Conservation (phyloP, 768 basidiomycete species). For the Sistotremastrum niveocremeum region DNA sequence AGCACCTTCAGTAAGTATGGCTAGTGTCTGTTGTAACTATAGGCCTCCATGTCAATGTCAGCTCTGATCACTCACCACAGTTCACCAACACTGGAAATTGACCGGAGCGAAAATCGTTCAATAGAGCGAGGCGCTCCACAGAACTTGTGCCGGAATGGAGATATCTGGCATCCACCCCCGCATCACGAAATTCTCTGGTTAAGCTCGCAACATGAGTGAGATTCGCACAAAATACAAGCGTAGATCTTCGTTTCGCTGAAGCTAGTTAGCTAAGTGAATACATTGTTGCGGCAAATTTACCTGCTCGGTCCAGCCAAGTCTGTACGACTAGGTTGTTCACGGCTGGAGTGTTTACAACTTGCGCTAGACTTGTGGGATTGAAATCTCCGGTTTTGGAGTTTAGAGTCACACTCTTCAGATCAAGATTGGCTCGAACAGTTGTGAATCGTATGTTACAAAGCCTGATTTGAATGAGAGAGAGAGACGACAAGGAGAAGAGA, state of each 20-base stretch:
- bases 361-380: conserved; percentile 60
- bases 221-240: conserved; percentile 85
- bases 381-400: conserved; percentile 70
- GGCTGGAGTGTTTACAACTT: conserved; percentile 66
- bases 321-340: conserved; percentile 69
- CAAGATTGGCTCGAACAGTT: conserved; percentile 58
- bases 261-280: neutral
- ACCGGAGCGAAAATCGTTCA: conserved; percentile 56
- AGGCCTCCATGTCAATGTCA: neutral
- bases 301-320: conserved; percentile 76
- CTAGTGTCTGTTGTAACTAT: conserved; percentile 19
- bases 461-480: conserved; percentile 26
- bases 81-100: conserved; percentile 80
- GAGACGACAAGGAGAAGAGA: neutral
- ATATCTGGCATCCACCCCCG: conserved; percentile 77
- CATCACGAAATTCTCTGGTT: conserved; percentile 55
- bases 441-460: conserved; percentile 81
- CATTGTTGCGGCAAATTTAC: conserved; percentile 25
- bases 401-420: conserved; percentile 53
- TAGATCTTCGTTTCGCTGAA: conserved; percentile 59
- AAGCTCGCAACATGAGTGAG: conserved; percentile 66
- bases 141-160: conserved; percentile 57
- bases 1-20: conserved; percentile 85
- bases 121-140: conserved; percentile 45
- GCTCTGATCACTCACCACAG: conserved; percentile 41